Conservation (phyloP, 139 green algal genomes). For the Coccomyxa sp. region DNA sequence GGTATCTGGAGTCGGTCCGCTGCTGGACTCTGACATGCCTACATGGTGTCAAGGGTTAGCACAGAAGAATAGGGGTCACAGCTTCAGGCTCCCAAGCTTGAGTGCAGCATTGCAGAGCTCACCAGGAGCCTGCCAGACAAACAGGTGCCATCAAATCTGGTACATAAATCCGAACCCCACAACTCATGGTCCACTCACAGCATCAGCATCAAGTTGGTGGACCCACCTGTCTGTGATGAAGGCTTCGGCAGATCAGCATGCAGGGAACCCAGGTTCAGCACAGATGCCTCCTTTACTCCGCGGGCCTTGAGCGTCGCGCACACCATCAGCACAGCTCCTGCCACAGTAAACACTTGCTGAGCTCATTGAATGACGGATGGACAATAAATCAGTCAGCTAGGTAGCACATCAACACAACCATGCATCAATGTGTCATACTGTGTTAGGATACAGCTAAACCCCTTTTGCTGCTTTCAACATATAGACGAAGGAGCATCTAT, state of each 20-base stretch:
- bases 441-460: background rate
- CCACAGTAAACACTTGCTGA: background rate
- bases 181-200: background rate
- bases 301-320: background rate
- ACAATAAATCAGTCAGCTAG: background rate
- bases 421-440: background rate
- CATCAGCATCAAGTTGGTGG: background rate
- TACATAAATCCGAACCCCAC: background rate
- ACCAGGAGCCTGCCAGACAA: background rate
- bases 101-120: background rate
- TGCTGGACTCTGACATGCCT: too few species aligned
- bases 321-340: conserved; percentile 2
- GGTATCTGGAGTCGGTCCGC: too few species aligned
- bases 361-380: background rate
- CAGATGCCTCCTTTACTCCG: background rate
- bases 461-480: background rate
- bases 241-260: background rate
- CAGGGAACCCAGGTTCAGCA: background rate
- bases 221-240: background rate
- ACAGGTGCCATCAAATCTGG: background rate
- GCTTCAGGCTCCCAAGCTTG: too few species aligned
- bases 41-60: too few species aligned
- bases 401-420: too few species aligned
- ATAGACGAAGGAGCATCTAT: background rate
- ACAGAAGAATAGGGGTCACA: too few species aligned